Evolutionary conservation across 2,329 filamentous ascomycete genomes (phyloP).

Genomic region (Neofusicoccum sp.): DNA sequence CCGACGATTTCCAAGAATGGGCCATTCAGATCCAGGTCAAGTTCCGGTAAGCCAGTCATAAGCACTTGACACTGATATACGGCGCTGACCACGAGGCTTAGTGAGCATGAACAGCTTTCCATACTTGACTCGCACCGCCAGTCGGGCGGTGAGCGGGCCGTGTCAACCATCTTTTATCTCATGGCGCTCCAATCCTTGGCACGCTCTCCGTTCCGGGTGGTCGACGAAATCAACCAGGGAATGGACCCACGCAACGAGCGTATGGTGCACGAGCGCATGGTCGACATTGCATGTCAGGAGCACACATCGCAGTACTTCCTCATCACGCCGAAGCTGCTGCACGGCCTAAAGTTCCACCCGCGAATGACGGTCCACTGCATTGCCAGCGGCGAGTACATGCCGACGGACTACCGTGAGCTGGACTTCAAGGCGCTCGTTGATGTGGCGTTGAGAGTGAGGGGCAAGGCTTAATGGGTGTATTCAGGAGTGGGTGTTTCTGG

Average conservation of each 20-base stretch:
- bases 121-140: slow-evolving; percentile 88
- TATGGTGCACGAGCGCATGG: slow-evolving; percentile 97
- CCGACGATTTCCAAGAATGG: slow-evolving; percentile 91
- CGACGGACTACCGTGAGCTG: slow-evolving; percentile 41
- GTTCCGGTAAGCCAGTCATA: slow-evolving; percentile 65
- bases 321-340: slow-evolving; percentile 93
- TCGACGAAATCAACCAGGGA: slow-evolving; percentile 99
- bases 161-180: slow-evolving; percentile 97
- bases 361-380: slow-evolving; percentile 95
- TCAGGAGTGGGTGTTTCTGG: not conserved
- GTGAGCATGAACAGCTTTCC: slow-evolving; percentile 78
- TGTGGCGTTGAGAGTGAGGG: slow-evolving; percentile 32
- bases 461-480: slow-evolving; percentile 23
- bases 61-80: not conserved
- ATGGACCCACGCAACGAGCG: slow-evolving; percentile 99
- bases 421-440: slow-evolving; percentile 43
- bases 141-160: slow-evolving; percentile 91
- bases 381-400: slow-evolving; percentile 73
- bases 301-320: slow-evolving; percentile 82
- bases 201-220: slow-evolving; percentile 92
- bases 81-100: slow-evolving; percentile 33
- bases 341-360: slow-evolving; percentile 77
- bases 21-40: slow-evolving; percentile 91
- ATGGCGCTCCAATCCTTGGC: slow-evolving; percentile 96
- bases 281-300: slow-evolving; percentile 89